phyloP scores from a whole-genome alignment of 1,284 basidiomycete species.

The Anthracocystis panici-leucophaei region DNA sequence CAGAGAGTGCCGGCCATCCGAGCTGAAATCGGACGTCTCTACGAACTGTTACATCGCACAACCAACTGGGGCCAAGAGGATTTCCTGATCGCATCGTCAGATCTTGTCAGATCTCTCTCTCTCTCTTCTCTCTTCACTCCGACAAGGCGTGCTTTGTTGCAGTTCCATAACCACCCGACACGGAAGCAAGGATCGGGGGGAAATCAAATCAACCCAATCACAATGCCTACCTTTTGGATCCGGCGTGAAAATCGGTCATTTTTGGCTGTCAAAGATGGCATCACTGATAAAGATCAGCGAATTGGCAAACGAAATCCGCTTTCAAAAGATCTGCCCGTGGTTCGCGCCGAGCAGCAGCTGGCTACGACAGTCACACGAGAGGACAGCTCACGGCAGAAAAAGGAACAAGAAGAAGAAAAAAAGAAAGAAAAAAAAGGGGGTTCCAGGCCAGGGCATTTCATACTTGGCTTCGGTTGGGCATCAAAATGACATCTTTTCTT shows the following conservation, averaged over 20 bases:
- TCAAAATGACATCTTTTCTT: conserved; percentile 1
- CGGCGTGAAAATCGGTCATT: conserved; percentile 15
- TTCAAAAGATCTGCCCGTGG: not conserved
- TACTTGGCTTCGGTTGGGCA: not conserved
- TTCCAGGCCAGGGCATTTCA: no score
- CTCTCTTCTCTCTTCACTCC: no score
- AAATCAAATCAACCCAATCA: not conserved
- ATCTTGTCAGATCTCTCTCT: no score
- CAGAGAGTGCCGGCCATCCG: no score
- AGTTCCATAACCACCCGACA: not conserved
- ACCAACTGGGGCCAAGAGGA: no score
- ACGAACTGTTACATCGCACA: no score
- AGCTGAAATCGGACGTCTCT: no score
- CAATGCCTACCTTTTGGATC: not conserved
- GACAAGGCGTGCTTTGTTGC: not conserved
- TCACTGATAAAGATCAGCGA: conserved; percentile 16
- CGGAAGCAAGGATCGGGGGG: not conserved
- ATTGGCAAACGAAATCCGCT: not conserved
- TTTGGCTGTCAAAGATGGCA: not conserved
- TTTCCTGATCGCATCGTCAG: no score
- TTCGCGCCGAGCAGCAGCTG: no score
- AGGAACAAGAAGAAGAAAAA: no score
- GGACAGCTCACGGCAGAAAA: not conserved
- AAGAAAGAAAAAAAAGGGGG: not conserved
- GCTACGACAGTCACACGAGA: not conserved